Evolutionary conservation across 2,329 filamentous ascomycete species (phyloP).

Genomic region (Arthrobotrys megalospora): DNA sequence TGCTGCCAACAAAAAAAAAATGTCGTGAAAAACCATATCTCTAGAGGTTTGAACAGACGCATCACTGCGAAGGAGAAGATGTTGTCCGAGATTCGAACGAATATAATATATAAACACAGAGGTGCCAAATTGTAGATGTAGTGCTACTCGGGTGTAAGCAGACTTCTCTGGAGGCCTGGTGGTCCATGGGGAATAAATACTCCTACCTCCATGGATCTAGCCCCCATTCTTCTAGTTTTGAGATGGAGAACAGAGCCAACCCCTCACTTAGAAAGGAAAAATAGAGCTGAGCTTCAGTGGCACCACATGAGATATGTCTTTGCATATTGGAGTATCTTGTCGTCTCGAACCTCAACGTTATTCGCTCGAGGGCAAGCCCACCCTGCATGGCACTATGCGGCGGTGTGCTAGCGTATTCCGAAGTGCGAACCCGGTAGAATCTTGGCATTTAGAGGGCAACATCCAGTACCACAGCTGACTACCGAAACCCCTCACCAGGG

Average conservation of each 20-base stretch:
- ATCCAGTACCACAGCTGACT: background rate
- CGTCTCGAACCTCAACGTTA: background rate
- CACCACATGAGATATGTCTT: background rate
- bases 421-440: background rate
- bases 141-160: background rate
- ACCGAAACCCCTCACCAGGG: no score
- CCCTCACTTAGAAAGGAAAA: background rate
- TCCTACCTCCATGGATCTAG: background rate
- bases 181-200: background rate
- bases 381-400: background rate
- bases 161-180: background rate
- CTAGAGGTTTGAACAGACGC: background rate
- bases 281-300: background rate
- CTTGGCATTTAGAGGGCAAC: background rate
- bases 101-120: background rate
- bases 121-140: background rate
- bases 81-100: background rate
- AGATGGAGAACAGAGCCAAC: background rate
- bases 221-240: background rate
- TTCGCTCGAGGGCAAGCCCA: constrained; percentile 4
- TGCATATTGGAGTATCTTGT: background rate
- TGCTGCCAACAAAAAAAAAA: background rate
- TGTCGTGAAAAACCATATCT: background rate
- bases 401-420: constrained; percentile 1
- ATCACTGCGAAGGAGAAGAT: background rate